Evolutionary conservation across 345 rosid genomes (phyloP).

Genomic region (Dipteronia dyeriana): DNA sequence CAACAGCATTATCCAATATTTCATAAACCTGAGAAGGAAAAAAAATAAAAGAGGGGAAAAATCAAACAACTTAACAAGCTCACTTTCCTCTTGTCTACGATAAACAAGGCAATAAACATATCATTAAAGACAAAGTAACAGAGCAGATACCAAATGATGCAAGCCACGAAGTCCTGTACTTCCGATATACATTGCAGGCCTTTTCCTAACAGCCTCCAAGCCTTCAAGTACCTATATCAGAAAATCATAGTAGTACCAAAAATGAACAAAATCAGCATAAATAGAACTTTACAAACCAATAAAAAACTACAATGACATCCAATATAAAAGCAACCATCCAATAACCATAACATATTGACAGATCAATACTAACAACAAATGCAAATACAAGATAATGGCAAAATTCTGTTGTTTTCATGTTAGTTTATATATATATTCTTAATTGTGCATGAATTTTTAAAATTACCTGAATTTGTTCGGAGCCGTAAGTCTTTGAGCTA

Average conservation of each 20-base stretch:
- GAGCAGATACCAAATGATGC: constrained; percentile 82
- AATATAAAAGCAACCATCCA: neutral
- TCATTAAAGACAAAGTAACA: constrained; percentile 8
- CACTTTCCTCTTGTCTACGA: neutral
- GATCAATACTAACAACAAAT: too few species aligned
- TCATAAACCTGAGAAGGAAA: constrained; percentile 72
- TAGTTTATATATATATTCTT: too few species aligned
- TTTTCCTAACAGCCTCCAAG: constrained; percentile 92
- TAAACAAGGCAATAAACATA: constrained; percentile 3
- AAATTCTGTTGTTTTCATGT: too few species aligned
- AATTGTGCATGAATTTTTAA: neutral
- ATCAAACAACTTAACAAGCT: neutral
- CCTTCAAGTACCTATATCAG: constrained; percentile 85
- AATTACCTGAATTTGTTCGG: constrained; percentile 89
- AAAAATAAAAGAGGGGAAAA: neutral
- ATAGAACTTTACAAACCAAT: too few species aligned
- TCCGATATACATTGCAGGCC: constrained; percentile 99
- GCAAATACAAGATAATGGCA: neutral
- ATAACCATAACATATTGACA: too few species aligned
- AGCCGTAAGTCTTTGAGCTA: constrained; percentile 63
- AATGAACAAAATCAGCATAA: constrained; percentile 4
- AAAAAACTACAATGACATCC: too few species aligned
- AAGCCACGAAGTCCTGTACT: constrained; percentile 98
- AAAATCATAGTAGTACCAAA: neutral
- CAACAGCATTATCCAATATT: constrained; percentile 95